Base-by-base conservation (phyloP, 2,329 filamentous ascomycete species). In the Furcasterigmium sp. region DNA sequence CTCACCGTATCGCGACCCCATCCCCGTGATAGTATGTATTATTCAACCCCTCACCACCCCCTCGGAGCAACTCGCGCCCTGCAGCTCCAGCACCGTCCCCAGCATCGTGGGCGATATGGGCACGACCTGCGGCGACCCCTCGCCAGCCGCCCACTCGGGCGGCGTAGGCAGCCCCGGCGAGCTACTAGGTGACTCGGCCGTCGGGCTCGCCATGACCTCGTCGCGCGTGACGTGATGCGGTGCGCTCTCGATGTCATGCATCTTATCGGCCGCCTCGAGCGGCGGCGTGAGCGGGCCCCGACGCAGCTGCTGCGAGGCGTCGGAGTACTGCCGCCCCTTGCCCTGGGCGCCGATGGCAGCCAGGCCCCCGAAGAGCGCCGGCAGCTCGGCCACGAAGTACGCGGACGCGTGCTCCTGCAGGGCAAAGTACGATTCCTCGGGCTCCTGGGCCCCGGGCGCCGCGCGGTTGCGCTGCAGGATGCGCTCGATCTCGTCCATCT, bases 391-490 rank as follows among this genome's bases (percentile, higher is more conserved):
- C 9, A 42, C 38, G 21, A 46, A 42, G 13, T 46, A 35, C 29
- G 42, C 43, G 8, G 44, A 42, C 14, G 28, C 23, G 32, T 49
- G 37, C 10, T 40, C 46, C 15, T 35, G 39, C 18, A 42, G 38
- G 13, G 43, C 42, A 39, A 41, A 47, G 5, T 41, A 46, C 39
- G 42, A 15, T 13, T 43, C 43, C 1, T 42, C 45, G 25, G 30
- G 42, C 21, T 48, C 43, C 13, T 38, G 36, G n/a, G 42, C 41
- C 20, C 32, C 28, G 4, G 44, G 35, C 35, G 42, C 14, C 3
- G 44, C 36, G n/a, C 56, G 56, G 28, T 69, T 69, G 32, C 63
- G 59, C 43, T 62, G 57, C 15, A 68, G 50, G 36, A 68, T 55
- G 17, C 53, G 56, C 23, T 60, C 54, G 39, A 67, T 51, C 15